A percentile compares a stretch with the other conserved stretches of the same genome.
These are phyloP conservation scores for Tritrichomonas musculus DNA, from an alignment of 208 protist genomes.

Conservation along the genomic window DNA sequence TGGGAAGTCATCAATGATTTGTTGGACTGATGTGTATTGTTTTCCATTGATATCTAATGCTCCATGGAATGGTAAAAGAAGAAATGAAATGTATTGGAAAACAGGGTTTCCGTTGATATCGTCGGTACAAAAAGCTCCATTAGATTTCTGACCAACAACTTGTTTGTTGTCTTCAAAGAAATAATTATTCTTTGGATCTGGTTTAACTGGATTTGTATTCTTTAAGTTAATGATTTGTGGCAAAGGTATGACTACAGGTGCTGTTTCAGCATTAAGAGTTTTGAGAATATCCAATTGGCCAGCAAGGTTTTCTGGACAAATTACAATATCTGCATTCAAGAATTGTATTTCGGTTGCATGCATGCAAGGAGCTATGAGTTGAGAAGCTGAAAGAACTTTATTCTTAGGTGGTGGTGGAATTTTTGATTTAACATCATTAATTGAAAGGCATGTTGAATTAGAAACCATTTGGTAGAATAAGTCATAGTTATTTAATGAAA, in stretches of 20 bases:
- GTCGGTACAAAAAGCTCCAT: background rate
- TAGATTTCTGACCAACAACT: background rate
- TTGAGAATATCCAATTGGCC: background rate
- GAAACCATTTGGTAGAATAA: background rate
- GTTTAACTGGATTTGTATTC: background rate
- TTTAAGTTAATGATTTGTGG: background rate
- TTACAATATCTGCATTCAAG: background rate
- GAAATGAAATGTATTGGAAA: background rate
- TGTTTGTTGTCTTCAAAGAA: background rate
- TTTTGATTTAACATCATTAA: background rate
- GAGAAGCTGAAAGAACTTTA: background rate
- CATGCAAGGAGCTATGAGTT: background rate
- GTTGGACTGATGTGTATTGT: background rate
- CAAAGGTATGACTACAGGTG: background rate
- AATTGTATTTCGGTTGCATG: background rate
- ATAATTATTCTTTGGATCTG: background rate
- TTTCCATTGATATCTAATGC: background rate
- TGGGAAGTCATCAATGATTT: background rate
- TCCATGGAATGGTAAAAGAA: background rate
- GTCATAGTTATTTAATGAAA: background rate
- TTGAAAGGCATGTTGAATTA: background rate
- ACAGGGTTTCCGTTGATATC: background rate
- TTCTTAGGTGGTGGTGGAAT: background rate
- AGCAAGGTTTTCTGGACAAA: background rate
- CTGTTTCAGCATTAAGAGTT: background rate